Conservation (phyloP, 169 alveolate genomes). For the Toxoplasma gondii region DNA sequence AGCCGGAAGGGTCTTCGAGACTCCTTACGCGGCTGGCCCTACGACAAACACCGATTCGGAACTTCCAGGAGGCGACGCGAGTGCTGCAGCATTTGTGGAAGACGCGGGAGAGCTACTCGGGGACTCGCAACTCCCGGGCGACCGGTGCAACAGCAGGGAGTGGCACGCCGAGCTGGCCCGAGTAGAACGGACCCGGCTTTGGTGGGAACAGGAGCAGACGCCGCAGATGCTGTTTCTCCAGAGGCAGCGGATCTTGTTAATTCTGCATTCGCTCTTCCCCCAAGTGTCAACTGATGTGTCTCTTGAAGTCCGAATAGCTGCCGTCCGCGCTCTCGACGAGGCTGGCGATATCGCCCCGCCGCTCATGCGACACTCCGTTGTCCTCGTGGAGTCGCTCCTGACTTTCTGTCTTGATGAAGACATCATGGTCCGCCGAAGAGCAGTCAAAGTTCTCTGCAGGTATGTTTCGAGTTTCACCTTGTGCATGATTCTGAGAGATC, state of each 20-base stretch:
- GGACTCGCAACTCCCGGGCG: not conserved
- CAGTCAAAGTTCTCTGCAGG: not conserved
- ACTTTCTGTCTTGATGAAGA: not conserved
- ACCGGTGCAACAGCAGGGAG: not conserved
- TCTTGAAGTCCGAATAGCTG: slow-evolving; percentile 13
- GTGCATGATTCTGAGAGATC: too few relatives aligned
- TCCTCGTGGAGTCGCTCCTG: not conserved
- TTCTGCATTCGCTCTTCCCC: not conserved
- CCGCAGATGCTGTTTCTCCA: not conserved
- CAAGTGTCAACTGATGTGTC: not conserved
- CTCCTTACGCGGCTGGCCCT: not conserved
- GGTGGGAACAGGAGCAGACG: slow-evolving; percentile 20
- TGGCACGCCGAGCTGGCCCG: slow-evolving; percentile 1
- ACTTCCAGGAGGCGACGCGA: slow-evolving; percentile 15
- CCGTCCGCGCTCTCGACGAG: slow-evolving; percentile 5
- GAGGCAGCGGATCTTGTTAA: not conserved
- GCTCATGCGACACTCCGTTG: not conserved
- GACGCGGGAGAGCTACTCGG: slow-evolving; percentile 16
- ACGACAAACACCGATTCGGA: not conserved
- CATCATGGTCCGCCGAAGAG: not conserved
- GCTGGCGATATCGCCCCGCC: not conserved
- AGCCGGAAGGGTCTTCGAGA: not conserved
- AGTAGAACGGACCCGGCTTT: slow-evolving; percentile 20
- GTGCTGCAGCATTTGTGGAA: not conserved
- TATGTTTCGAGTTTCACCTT: not conserved